These are phyloP conservation scores for Zygnema circumcarinatum DNA, from an alignment of 139 green algal genomes.

Conservation along the genomic window DNA sequence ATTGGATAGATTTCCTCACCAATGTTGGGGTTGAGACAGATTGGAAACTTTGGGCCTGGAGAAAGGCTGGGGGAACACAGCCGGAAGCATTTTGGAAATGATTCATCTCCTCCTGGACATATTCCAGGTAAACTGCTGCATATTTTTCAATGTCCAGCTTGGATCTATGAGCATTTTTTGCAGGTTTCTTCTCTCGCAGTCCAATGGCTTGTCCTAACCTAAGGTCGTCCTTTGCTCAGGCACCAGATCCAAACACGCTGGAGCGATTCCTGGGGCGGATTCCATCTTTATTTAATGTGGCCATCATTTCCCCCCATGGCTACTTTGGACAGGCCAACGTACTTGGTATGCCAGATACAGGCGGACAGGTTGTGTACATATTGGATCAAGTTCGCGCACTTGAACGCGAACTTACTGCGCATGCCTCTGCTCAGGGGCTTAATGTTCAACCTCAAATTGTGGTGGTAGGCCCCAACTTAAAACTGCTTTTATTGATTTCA, in stretches of 20 bases:
- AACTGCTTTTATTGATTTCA: no score
- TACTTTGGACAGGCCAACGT: slow-evolving; percentile 84
- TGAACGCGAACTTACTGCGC: slow-evolving; percentile 40
- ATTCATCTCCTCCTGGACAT: slow-evolving; percentile 78
- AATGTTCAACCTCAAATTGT: slow-evolving; percentile 68
- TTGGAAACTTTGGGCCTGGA: slow-evolving; percentile 71
- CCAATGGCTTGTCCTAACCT: background rate
- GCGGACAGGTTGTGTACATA: slow-evolving; percentile 85
- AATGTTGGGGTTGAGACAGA: no score
- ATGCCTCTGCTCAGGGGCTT: slow-evolving; percentile 29
- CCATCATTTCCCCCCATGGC: slow-evolving; percentile 81
- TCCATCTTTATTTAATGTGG: slow-evolving; percentile 77
- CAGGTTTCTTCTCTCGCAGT: background rate
- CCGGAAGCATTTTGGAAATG: slow-evolving; percentile 65
- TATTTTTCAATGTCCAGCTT: background rate
- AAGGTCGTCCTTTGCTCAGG: slow-evolving; percentile 57
- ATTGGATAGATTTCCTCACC: no score
- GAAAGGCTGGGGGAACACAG: slow-evolving; percentile 76
- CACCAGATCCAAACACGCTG: slow-evolving; percentile 72
- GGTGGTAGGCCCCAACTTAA: slow-evolving; percentile 69
- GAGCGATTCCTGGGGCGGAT: slow-evolving; percentile 75
- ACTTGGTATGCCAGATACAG: slow-evolving; percentile 78
- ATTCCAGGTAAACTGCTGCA: slow-evolving; percentile 64
- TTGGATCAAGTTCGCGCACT: slow-evolving; percentile 71
- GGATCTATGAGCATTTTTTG: background rate